Base-by-base conservation (phyloP, 1,284 basidiomycete species). In the Mycena sp. region DNA sequence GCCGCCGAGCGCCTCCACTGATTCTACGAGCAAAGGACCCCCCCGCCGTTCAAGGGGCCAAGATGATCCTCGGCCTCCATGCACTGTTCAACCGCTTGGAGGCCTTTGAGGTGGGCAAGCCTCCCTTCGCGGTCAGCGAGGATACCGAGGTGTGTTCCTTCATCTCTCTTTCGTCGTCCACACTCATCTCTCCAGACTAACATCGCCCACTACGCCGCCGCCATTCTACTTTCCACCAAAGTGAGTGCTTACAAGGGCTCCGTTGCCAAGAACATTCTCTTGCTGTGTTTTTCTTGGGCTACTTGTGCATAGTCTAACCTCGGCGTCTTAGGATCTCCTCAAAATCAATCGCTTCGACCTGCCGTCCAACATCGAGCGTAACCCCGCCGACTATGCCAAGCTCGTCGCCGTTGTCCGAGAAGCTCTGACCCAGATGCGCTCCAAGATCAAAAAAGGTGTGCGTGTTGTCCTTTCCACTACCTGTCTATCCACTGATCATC, bases 361-460 rank as follows among this genome's bases (percentile, higher is more conserved):
- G 14, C 46, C 46, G 4, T 17, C 14, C 4, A 21, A 21, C n/a
- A 48, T 48, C n/a, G 46, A 48, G 29, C 29, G 19, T 14, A 51
- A 32, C 52, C 25, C 51, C 28, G 51, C 51, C 12, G 28, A 54
- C 41, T 54, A 35, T 4, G 52, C 52, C 19, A 54, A 54, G 21
- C 28, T 44, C 21, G 12, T 32, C n/a, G 21, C n/a, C 12, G 52
- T 35, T 7, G 41, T 54, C 29, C 40, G n/a, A 35, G 52, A 44
- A 1, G 52, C 52, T 3, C 21, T 54, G 29, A 54, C 52, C 5
- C 52, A 54, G 52, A 3, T 54, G 40, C 41, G 52, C 14, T 54
- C 54, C 29, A 48, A 56, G 17, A 46, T 56, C n/a, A 56, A 56
- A 56, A 56, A 56, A 25, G 44, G 25, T 7, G 54, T 56, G 19